Percentiles rank a stretch among this genome's conserved stretches.
Evolutionary conservation across 2,329 filamentous ascomycete genomes (phyloP).

Genomic region (Ophiostoma sp.): DNA sequence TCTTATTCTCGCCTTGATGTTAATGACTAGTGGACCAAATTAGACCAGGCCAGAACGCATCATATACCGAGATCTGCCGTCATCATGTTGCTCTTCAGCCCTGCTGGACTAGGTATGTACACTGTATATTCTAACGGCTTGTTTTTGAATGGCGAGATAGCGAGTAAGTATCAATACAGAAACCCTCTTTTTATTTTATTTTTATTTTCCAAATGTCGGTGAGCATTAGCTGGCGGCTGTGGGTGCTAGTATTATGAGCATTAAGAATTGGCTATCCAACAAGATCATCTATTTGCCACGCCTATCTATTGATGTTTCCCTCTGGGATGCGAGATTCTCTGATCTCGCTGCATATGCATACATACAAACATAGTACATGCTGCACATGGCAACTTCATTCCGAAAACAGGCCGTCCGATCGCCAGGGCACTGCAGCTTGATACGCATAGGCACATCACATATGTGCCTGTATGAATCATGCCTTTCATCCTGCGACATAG

Average conservation of each 20-base stretch:
- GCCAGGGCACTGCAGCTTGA: neutral
- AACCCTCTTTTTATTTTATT: neutral
- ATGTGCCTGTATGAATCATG: conserved; percentile 11
- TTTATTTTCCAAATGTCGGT: neutral
- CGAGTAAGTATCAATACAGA: neutral
- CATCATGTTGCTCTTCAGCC: neutral
- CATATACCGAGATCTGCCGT: conserved; percentile 1
- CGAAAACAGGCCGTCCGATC: conserved; percentile 3
- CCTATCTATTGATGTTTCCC: too few species aligned
- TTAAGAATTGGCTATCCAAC: neutral
- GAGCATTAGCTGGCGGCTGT: neutral
- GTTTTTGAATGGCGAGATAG: too few species aligned
- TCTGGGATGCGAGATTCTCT: neutral
- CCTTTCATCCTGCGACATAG: neutral
- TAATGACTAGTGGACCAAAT: neutral
- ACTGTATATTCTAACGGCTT: neutral
- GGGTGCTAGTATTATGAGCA: neutral
- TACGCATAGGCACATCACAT: neutral
- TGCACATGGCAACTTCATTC: neutral
- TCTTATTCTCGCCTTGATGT: conserved; percentile 9
- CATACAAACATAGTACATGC: neutral
- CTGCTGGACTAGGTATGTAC: neutral
- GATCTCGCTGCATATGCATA: too few species aligned
- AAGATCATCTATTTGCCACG: neutral
- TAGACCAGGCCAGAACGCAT: conserved; percentile 3